phyloP scores from a whole-genome alignment of 805 yeast species.

The Lipomyces yamanashiensis region DNA sequence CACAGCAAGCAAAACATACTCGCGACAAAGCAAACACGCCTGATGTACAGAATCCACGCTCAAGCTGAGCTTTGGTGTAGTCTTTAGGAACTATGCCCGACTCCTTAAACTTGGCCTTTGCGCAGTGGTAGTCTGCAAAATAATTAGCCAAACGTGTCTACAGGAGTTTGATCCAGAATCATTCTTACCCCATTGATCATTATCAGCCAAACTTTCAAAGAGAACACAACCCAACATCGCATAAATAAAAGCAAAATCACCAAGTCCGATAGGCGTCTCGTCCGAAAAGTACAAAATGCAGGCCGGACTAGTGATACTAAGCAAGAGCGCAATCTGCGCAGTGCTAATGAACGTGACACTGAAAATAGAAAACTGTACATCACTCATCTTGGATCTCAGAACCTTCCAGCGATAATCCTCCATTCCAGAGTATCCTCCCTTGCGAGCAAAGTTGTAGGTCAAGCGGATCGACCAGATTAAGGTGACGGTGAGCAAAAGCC shows the following conservation, averaged over 20 bases:
- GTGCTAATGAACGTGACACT: constrained; percentile 21
- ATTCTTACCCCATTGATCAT: constrained; percentile 32
- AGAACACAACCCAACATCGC: constrained; percentile 16
- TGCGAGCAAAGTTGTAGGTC: constrained; percentile 34
- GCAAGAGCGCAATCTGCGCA: constrained; percentile 25
- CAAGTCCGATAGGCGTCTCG: not conserved
- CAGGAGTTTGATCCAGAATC: not conserved
- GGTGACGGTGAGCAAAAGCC: constrained; percentile 5
- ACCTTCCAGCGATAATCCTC: constrained; percentile 35
- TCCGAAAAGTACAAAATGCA: constrained; percentile 7
- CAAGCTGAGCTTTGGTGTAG: constrained; percentile 23
- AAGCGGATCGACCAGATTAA: constrained; percentile 27
- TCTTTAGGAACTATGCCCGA: constrained; percentile 15
- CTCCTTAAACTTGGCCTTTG: constrained; percentile 20
- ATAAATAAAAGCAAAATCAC: constrained; percentile 16
- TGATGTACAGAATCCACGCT: constrained; percentile 33
- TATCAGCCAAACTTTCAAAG: constrained; percentile 25
- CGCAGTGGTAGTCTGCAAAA: constrained; percentile 22
- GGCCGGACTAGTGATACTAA: constrained; percentile 30
- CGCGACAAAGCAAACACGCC: constrained; percentile 33
- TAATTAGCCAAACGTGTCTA: not conserved
- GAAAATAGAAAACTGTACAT: constrained; percentile 19
- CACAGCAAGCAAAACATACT: constrained; percentile 8
- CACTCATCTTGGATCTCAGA: constrained; percentile 21
- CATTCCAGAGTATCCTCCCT: constrained; percentile 33